Base-by-base conservation (phyloP, 176 grass and related monocot species). In the Areca catechu region DNA sequence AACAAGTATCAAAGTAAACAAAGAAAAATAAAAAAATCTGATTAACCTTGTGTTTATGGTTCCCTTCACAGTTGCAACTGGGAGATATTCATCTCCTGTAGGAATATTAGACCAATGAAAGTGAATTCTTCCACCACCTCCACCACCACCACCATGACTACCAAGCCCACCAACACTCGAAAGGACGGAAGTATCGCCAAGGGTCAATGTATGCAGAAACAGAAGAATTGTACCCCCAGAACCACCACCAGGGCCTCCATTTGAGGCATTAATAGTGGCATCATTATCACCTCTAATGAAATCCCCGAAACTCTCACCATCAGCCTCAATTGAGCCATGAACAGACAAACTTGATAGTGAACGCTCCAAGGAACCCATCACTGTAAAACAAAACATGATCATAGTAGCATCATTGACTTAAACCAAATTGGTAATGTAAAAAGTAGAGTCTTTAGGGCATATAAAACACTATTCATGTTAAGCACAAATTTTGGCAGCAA, bases 181-280 rank as follows among this genome's bases (percentile, higher is more conserved):
- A 66, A 99, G 69, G 60, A 83, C 50, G 6, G 94, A 99, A 21
- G 84, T 68, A 47, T 93, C 67, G 0, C 76, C 81, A 75, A 89
- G 74, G 37, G 63, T 83, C 55, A 99, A 70, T 60, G 75, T 73
- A 71, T 53, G 87, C 49, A 99, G 73, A 80, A 99, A 93, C 19
- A 99, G 81, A 83, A 99, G 88, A 69, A 99, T 80, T 48, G 94
- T 93, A 54, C 94, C 94, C 15, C 94, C 94, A 57, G 94, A 89
- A 59, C 94, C 94, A 88, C 94, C 94, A 62, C 94, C 94, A 28
- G 81, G 81, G 51, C 81, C 92, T 77, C 77, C 79, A 71, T 79
- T 56, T 9, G 73, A 71, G 49, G 29, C 25, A 82, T 80, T 82
- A 78, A 68, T 76, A 5, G 58, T 21, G 50, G 66, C 65, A 66